Evolutionary conservation across 2,329 filamentous ascomycete species (phyloP).

Genomic region (Aspergillus caelatus): DNA sequence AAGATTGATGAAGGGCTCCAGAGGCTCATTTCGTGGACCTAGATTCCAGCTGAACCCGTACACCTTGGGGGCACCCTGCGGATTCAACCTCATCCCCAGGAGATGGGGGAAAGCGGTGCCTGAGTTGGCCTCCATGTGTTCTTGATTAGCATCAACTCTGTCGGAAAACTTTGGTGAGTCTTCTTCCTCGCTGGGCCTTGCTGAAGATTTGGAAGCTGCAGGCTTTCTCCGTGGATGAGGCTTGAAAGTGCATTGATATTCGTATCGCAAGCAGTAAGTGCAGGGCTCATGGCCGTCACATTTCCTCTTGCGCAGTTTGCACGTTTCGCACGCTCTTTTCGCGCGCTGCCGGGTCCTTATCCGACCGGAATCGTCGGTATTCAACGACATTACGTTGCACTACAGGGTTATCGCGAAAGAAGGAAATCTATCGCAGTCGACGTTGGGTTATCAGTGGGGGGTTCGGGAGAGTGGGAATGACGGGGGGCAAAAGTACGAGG

Average conservation of each 20-base stretch:
- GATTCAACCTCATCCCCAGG: constrained; percentile 56
- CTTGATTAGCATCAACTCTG: constrained; percentile 12
- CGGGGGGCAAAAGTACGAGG: background rate
- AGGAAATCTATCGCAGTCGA: background rate
- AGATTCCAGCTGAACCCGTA: constrained; percentile 61
- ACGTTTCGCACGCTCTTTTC: constrained; percentile 14
- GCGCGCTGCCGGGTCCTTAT: constrained; percentile 3
- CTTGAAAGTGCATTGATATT: constrained; percentile 16
- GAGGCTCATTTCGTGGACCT: constrained; percentile 19
- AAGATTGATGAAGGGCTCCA: constrained; percentile 46
- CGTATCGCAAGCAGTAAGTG: constrained; percentile 6
- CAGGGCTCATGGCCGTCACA: constrained; percentile 14
- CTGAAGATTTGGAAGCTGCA: constrained; percentile 33
- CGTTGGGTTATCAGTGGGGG: background rate
- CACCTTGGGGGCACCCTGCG: constrained; percentile 54
- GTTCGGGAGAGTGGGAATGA: background rate
- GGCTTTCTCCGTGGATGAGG: constrained; percentile 12
- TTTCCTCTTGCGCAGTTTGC: constrained; percentile 17
- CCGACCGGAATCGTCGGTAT: background rate
- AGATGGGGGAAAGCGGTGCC: constrained; percentile 58
- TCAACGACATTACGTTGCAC: constrained; percentile 1
- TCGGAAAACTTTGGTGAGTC: background rate
- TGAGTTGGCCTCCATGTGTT: constrained; percentile 56
- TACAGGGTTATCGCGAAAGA: background rate
- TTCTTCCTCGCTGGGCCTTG: background rate